Evolutionary conservation across 2,329 filamentous ascomycete species (phyloP), one percentile per base, ranked within the genome.

Genomic region (Colletotrichum nymphaeae): DNA sequence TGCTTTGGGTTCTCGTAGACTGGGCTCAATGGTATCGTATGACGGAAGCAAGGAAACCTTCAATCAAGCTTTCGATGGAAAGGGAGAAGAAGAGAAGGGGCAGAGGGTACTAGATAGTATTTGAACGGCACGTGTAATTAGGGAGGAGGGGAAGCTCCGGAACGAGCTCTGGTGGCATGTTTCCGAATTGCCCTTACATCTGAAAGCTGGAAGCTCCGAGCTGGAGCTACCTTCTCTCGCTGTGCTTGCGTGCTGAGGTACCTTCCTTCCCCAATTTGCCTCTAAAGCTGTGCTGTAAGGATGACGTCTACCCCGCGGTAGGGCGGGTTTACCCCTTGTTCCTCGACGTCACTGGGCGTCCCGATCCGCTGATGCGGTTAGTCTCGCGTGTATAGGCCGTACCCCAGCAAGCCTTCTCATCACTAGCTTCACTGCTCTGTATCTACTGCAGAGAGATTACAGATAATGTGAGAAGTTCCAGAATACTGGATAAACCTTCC

Each of bases 241-340:
- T 5, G 22, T 22, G n/a, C 7, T 52, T 19, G 46, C 46, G 46
- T 22, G 46, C n/a, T 52, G 19, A 52, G 19, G 19, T 70, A 30
- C 30, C 30, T 30, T 30, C 30, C 32, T 53, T 42, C 56, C 66
- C 7, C 42, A 46, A 55, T 32, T 55, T 9, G 49, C 26, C 24
- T 57, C 16, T 3, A 35, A 53, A 49, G 56, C 52, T 60, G 60
- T 52, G 67, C 60, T 73, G 71, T 73, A 57, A 70, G 71, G 52
- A 73, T 71, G 67, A 73, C 71, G 71, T 71, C 63, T 57, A 19
- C 26, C 49, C 66, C 49, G 55, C 62, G 55, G 64, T 60, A 12
- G 56, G 35, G n/a, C 46, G 11, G 37, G 9, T 5, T 5, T 26
- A 9, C 60, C 60, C 60, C 60, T 52, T n/a, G 26, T 19, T 24